Evolutionary conservation across 2,329 filamentous ascomycete species (phyloP).

Genomic region (Fusarium temperatum): DNA sequence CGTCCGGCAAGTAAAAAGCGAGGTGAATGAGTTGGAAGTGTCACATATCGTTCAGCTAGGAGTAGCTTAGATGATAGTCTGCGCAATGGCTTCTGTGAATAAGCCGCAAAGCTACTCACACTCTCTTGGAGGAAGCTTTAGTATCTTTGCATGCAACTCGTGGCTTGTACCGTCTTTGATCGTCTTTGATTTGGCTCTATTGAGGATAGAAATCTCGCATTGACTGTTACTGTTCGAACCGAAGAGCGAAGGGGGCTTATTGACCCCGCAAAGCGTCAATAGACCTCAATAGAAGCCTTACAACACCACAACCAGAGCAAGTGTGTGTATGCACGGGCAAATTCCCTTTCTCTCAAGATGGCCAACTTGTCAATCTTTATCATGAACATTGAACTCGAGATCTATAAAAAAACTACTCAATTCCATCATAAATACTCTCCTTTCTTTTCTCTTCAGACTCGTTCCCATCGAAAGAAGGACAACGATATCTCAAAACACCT

Average conservation of each 20-base stretch:
- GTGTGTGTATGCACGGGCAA: not conserved
- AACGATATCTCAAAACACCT: slow-evolving; percentile 25
- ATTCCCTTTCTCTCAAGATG: not conserved
- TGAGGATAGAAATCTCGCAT: not conserved
- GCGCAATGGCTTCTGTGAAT: slow-evolving; percentile 3
- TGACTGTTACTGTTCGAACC: not conserved
- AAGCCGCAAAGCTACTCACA: slow-evolving; percentile 8
- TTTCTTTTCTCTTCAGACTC: slow-evolving; percentile 35
- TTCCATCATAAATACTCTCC: slow-evolving; percentile 3
- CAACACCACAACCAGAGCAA: slow-evolving; percentile 1
- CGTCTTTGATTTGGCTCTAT: not conserved
- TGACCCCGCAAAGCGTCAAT: slow-evolving; percentile 26
- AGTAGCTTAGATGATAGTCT: not conserved
- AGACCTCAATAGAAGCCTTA: slow-evolving; percentile 26
- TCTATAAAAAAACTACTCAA: slow-evolving; percentile 35
- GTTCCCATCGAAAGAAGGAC: slow-evolving; percentile 36
- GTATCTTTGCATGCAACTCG: not conserved
- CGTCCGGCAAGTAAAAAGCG: slow-evolving; percentile 5
- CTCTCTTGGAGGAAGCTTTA: not conserved
- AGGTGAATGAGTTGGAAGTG: not conserved
- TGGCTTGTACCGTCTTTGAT: slow-evolving; percentile 7
- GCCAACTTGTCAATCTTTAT: not conserved
- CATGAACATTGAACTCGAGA: not conserved
- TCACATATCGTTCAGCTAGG: not conserved
- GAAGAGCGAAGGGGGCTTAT: slow-evolving; percentile 22